These are phyloP conservation scores for Phaeotremella skinneri DNA, from an alignment of 768 basidiomycete species.

Conservation along the genomic window DNA sequence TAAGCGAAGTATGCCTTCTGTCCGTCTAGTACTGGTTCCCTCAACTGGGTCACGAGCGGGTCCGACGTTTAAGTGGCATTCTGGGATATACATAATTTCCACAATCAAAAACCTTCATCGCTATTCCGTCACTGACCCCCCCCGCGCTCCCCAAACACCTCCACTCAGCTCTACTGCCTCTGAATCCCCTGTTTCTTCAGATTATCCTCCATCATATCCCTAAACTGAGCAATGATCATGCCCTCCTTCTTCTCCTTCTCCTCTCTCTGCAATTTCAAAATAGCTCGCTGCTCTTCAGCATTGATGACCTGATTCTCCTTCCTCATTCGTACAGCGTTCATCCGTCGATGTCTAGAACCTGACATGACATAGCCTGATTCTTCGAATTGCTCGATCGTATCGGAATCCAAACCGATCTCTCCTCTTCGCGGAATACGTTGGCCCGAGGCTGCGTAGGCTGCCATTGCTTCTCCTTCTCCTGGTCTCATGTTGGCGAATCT, in stretches of 20 bases:
- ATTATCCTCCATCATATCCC: constrained; percentile 45
- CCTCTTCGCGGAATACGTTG: constrained; percentile 97
- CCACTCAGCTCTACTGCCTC: not conserved
- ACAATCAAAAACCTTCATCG: too few species aligned
- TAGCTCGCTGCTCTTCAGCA: constrained; percentile 95
- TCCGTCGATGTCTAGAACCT: constrained; percentile 85
- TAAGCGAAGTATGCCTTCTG: too few species aligned
- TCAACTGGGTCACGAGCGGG: too few species aligned
- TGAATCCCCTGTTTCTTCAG: constrained; percentile 26
- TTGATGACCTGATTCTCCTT: constrained; percentile 99
- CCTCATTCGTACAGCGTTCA: constrained; percentile 98
- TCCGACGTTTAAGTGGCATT: too few species aligned
- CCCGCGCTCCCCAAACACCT: too few species aligned
- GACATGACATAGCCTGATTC: constrained; percentile 95
- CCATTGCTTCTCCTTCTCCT: constrained; percentile 98
- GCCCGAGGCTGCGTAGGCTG: constrained; percentile 81
- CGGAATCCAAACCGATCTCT: constrained; percentile 89
- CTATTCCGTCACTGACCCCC: too few species aligned
- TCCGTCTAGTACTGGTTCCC: too few species aligned
- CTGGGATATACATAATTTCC: too few species aligned
- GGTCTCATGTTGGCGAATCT: constrained; percentile 83
- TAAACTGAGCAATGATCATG: constrained; percentile 84
- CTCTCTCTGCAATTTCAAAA: constrained; percentile 89
- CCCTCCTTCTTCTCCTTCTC: constrained; percentile 88
- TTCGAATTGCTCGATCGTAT: constrained; percentile 84